Conservation (phyloP, 2,329 filamentous ascomycete species). For the Cercospora citrullina region DNA sequence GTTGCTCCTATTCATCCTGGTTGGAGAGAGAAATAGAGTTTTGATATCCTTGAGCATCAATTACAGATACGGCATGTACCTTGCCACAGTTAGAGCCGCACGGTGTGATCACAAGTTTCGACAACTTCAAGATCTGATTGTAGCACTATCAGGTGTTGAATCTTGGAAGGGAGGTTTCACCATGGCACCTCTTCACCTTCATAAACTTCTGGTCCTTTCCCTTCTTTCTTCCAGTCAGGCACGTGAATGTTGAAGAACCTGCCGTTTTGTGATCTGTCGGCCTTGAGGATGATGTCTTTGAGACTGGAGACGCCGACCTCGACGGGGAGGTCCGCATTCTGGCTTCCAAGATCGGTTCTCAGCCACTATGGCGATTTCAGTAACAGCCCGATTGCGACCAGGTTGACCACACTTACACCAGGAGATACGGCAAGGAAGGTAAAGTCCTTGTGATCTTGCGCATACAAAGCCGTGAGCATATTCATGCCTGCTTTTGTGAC, state of each 20-base stretch:
- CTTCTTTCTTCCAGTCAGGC: conserved; percentile 13
- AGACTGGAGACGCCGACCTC: conserved; percentile 43
- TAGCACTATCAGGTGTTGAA: conserved; percentile 1
- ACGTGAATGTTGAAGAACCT: conserved; percentile 51
- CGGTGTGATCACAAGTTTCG: background rate
- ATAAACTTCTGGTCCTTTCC: conserved; percentile 9
- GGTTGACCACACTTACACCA: conserved; percentile 42
- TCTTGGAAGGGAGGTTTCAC: background rate
- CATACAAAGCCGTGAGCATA: conserved; percentile 50
- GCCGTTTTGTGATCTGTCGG: conserved; percentile 45
- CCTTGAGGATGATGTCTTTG: conserved; percentile 48
- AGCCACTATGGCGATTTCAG: conserved; percentile 44
- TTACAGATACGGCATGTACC: background rate
- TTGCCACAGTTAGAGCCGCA: background rate
- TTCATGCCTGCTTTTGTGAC: conserved; percentile 53
- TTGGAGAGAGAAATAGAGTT: background rate
- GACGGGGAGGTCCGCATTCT: conserved; percentile 45
- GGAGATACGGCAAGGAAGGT: conserved; percentile 47
- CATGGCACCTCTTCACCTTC: conserved; percentile 17
- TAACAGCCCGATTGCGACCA: background rate
- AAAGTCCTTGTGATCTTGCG: conserved; percentile 46
- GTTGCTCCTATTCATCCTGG: background rate
- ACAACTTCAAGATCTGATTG: background rate
- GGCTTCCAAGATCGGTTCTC: conserved; percentile 47
- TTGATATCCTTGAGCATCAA: background rate